phyloP scores from a whole-genome alignment of 192 early-diverging fungal genomes.

The Funneliformis mosseae region DNA sequence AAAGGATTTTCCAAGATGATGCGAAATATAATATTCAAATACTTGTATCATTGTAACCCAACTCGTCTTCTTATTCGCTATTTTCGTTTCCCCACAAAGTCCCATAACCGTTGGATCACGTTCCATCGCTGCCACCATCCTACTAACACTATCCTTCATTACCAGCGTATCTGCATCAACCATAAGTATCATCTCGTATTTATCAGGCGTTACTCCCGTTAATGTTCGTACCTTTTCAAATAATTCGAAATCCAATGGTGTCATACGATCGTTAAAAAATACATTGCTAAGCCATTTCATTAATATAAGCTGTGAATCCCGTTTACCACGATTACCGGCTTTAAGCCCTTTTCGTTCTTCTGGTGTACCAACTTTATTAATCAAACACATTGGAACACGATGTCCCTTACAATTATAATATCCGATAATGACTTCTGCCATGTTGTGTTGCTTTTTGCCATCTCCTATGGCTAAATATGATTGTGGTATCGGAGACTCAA shows the following conservation, averaged over 20 bases:
- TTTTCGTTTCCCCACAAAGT: constrained; percentile 95
- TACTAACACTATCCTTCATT: constrained; percentile 71
- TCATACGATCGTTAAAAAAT: constrained; percentile 85
- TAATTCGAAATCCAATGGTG: constrained; percentile 87
- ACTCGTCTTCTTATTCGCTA: constrained; percentile 85
- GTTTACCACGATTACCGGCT: constrained; percentile 93
- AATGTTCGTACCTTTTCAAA: constrained; percentile 81
- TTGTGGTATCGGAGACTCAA: constrained; percentile 73
- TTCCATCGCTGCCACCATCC: constrained; percentile 91
- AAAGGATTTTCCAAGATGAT: constrained; percentile 93
- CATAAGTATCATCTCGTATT: constrained; percentile 78
- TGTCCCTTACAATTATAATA: constrained; percentile 66
- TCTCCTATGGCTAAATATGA: constrained; percentile 80
- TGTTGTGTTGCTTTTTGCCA: constrained; percentile 81
- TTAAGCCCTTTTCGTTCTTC: constrained; percentile 66
- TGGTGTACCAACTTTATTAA: constrained; percentile 75
- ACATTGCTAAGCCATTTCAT: constrained; percentile 91
- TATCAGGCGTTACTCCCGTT: constrained; percentile 86
- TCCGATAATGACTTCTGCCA: constrained; percentile 80
- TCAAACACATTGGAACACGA: constrained; percentile 65
- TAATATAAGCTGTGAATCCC: constrained; percentile 94
- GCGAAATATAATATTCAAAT: constrained; percentile 98
- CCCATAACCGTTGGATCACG: constrained; percentile 94
- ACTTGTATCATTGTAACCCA: constrained; percentile 93
- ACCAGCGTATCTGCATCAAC: constrained; percentile 95